A percentile compares a stretch with the other conserved stretches of the same genome.
These are phyloP conservation scores for Amanita phalloides DNA, from an alignment of 768 basidiomycete species.

Conservation along the genomic window DNA sequence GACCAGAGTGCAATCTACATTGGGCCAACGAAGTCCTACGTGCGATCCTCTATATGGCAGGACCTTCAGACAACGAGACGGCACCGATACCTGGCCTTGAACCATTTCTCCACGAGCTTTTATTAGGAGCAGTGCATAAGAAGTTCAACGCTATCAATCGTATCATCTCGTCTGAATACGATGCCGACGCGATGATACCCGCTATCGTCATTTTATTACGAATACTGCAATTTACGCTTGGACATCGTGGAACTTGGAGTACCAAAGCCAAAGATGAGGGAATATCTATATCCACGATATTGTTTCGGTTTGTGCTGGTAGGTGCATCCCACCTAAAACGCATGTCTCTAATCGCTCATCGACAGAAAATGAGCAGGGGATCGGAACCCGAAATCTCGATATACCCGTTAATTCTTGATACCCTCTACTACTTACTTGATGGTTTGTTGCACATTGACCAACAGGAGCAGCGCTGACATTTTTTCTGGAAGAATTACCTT, in stretches of 20 bases:
- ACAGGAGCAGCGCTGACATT: not conserved
- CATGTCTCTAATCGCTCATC: not conserved
- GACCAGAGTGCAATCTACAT: constrained; percentile 30
- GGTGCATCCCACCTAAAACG: constrained; percentile 12
- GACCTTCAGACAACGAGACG: constrained; percentile 43
- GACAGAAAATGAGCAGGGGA: constrained; percentile 48
- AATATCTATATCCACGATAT: constrained; percentile 24
- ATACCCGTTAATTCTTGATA: constrained; percentile 64
- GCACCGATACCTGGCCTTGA: constrained; percentile 40
- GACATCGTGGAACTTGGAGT: constrained; percentile 53
- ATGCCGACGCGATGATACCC: not conserved
- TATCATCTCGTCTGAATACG: not conserved
- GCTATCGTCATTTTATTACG: constrained; percentile 49
- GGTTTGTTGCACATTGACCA: constrained; percentile 29
- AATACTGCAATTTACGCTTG: constrained; percentile 63
- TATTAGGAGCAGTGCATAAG: constrained; percentile 39
- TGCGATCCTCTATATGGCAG: constrained; percentile 56
- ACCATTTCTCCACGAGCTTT: constrained; percentile 41
- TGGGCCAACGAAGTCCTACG: constrained; percentile 61
- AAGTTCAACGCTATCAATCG: constrained; percentile 28
- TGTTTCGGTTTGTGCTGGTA: constrained; percentile 47
- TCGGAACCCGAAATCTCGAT: constrained; percentile 40
- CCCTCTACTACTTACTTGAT: constrained; percentile 62
- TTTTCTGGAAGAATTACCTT: constrained; percentile 42
- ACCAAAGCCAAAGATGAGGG: constrained; percentile 34